Evolutionary conservation across 2,329 filamentous ascomycete genomes (phyloP).

Genomic region (Trichoderma koningiopsis): DNA sequence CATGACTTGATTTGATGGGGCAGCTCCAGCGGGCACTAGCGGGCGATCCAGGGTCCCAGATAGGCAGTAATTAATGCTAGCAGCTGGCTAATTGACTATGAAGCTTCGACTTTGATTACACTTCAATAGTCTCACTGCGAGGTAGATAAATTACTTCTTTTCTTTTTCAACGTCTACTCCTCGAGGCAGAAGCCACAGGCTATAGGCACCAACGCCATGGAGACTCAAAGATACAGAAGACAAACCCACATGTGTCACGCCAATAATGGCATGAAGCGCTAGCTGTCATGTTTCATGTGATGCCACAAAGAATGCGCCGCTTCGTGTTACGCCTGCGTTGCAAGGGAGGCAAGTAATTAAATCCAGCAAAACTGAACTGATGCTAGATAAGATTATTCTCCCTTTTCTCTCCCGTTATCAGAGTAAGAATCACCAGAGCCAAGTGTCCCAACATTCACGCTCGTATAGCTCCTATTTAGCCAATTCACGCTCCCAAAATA

Average conservation of each 20-base stretch:
- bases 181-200: neutral
- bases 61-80: neutral
- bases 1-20: neutral
- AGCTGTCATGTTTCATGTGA: neutral
- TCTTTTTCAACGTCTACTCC: neutral
- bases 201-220: neutral
- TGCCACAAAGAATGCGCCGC: neutral
- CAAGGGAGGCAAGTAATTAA: neutral
- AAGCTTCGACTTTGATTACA: neutral
- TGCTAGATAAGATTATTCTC: too few species aligned
- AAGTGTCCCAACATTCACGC: neutral
- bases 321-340: neutral
- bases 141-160: neutral
- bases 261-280: neutral
- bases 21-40: slow-evolving; percentile 8
- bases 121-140: too few species aligned
- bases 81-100: neutral
- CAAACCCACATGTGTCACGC: neutral
- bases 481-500: neutral
- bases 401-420: neutral
- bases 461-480: neutral
- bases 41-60: slow-evolving; percentile 20
- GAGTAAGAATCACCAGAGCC: too few species aligned
- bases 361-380: too few species aligned
- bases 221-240: neutral